A percentile compares a stretch with the other conserved stretches of the same genome.
Conservation (phyloP, 2,329 filamentous ascomycete species). For the Colletotrichum echinochloae region DNA sequence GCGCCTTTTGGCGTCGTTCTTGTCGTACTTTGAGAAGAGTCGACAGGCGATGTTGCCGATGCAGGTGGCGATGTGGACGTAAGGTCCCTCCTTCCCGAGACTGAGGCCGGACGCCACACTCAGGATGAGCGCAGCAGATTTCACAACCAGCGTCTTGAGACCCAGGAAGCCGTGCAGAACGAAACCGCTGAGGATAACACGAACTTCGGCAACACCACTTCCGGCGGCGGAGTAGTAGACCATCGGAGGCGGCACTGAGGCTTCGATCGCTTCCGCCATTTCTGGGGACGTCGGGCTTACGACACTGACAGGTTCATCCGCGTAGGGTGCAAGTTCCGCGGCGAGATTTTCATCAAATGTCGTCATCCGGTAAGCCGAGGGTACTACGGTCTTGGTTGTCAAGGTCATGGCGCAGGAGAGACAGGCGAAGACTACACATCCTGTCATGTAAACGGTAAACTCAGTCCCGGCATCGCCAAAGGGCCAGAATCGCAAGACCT, state of each 20-base stretch:
- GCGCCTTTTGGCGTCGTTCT: slow-evolving; percentile 92
- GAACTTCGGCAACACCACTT: slow-evolving; percentile 96
- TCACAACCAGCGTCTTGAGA: slow-evolving; percentile 86
- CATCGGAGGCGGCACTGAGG: slow-evolving; percentile 72
- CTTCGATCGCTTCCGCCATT: slow-evolving; percentile 52
- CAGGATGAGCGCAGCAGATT: slow-evolving; percentile 84
- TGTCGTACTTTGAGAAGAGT: slow-evolving; percentile 92
- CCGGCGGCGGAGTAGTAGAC: slow-evolving; percentile 96
- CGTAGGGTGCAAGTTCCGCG: slow-evolving; percentile 59
- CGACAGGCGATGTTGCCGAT: slow-evolving; percentile 96
- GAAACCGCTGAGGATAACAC: slow-evolving; percentile 97
- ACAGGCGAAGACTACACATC: slow-evolving; percentile 77
- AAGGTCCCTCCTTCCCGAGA: slow-evolving; percentile 93
- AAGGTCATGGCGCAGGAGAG: slow-evolving; percentile 84
- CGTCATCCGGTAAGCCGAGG: slow-evolving; percentile 85
- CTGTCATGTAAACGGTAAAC: slow-evolving; percentile 79
- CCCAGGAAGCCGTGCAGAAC: slow-evolving; percentile 96
- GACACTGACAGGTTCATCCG: slow-evolving; percentile 56
- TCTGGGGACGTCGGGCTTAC: slow-evolving; percentile 59
- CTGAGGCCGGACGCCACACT: slow-evolving; percentile 94
- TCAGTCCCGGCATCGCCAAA: slow-evolving; percentile 74
- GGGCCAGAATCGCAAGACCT: slow-evolving; percentile 58
- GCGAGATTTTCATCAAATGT: slow-evolving; percentile 94
- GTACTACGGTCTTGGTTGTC: slow-evolving; percentile 92
- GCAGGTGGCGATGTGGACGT: slow-evolving; percentile 96